Conservation (phyloP, 2,329 filamentous ascomycete species). For the Microthyrium microscopicum region DNA sequence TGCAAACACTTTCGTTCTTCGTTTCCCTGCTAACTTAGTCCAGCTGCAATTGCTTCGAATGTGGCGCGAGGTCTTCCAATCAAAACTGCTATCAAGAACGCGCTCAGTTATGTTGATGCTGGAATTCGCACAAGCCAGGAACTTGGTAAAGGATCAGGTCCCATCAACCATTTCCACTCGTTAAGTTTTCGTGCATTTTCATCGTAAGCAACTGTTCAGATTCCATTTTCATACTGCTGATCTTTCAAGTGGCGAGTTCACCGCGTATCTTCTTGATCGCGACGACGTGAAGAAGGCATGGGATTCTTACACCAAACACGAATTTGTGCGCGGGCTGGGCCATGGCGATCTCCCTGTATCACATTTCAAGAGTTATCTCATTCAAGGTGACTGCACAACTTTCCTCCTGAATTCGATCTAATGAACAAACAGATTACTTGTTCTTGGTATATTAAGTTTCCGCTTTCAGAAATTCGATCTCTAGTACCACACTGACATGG, state of each 20-base stretch:
- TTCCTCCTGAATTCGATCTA: too few species aligned
- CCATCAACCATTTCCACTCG: conserved; percentile 66
- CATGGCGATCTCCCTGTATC: conserved; percentile 56
- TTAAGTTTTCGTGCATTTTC: conserved; percentile 50
- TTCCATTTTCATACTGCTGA: not conserved
- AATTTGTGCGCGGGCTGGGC: conserved; percentile 64
- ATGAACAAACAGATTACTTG: too few species aligned
- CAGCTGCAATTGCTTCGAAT: conserved; percentile 61
- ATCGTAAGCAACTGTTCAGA: conserved; percentile 29
- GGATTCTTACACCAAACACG: conserved; percentile 62
- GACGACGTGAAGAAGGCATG: conserved; percentile 59
- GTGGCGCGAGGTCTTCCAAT: conserved; percentile 43
- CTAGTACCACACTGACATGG: too few species aligned
- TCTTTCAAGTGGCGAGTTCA: conserved; percentile 43
- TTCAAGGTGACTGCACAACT: too few species aligned
- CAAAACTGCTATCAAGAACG: conserved; percentile 44
- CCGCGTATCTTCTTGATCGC: conserved; percentile 66
- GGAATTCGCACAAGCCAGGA: conserved; percentile 49
- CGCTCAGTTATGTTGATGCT: conserved; percentile 54
- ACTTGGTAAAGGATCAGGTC: conserved; percentile 51
- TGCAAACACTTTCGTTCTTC: conserved; percentile 10
- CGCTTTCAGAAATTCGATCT: not conserved
- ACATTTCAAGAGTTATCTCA: conserved; percentile 74
- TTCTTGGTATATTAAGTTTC: conserved; percentile 39
- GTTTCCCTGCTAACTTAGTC: not conserved